phyloP scores from a whole-genome alignment of 257 asterid genomes.

The Solanum gracilifrons region DNA sequence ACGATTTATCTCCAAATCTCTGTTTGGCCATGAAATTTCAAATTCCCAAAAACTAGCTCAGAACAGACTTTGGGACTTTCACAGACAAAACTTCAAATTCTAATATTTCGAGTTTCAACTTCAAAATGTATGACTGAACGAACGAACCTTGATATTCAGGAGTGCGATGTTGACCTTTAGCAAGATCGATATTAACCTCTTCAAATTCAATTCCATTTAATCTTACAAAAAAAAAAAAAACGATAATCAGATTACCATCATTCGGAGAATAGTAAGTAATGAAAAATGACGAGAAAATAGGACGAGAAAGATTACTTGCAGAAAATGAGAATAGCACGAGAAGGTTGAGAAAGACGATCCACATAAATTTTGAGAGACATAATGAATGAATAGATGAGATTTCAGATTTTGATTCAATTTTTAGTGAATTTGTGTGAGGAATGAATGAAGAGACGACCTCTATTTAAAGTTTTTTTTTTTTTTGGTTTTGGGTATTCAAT shows the following conservation, averaged over 20 bases:
- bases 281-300: neutral
- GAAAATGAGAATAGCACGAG: constrained; percentile 78
- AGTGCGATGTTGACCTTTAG: constrained; percentile 49
- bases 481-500: neutral
- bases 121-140: neutral
- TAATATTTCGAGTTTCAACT: neutral
- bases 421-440: neutral
- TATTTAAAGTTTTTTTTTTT: neutral
- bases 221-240: constrained; percentile 11
- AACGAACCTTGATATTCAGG: constrained; percentile 61
- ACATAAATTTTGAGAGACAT: constrained; percentile 60
- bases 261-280: neutral
- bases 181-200: constrained; percentile 50
- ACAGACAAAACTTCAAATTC: neutral
- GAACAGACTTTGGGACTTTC: neutral
- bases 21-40: neutral
- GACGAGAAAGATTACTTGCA: constrained; percentile 60
- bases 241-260: neutral
- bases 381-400: neutral
- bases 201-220: constrained; percentile 76
- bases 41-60: neutral
- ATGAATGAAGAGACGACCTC: neutral
- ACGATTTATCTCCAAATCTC: neutral
- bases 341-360: constrained; percentile 87
- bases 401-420: neutral